phyloP scores from a whole-genome alignment of 225 moss, liverwort and hornwort species.

The Physcomitrium patens region DNA sequence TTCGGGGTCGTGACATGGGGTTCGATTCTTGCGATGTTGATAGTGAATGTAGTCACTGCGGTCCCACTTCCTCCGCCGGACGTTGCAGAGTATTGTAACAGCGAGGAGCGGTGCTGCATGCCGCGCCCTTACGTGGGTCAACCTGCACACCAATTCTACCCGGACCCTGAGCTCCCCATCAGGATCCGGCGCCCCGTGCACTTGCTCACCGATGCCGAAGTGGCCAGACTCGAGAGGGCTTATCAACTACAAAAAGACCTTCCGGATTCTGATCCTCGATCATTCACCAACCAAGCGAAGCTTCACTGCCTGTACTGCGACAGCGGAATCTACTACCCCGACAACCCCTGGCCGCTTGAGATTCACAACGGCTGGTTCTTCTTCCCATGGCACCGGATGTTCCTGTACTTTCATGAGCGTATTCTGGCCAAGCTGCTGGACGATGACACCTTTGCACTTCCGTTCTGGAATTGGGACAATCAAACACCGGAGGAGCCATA shows the following conservation, averaged over 20 bases:
- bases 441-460: conserved; percentile 53
- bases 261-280: conserved; percentile 56
- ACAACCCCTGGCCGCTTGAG: conserved; percentile 49
- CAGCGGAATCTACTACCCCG: conserved; percentile 43
- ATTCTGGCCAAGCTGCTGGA: conserved; percentile 45
- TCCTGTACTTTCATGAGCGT: conserved; percentile 55
- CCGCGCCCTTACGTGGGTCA: conserved; percentile 41
- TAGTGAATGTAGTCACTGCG: not conserved
- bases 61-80: conserved; percentile 36
- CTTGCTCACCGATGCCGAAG: conserved; percentile 25
- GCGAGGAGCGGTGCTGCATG: conserved; percentile 50
- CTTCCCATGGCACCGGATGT: conserved; percentile 67
- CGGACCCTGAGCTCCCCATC: conserved; percentile 14
- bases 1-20: too few relatives aligned
- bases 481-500: conserved; percentile 38
- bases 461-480: conserved; percentile 78
- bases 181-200: conserved; percentile 43
- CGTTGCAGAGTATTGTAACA: conserved; percentile 38
- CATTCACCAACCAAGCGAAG: conserved; percentile 27
- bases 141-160: conserved; percentile 33
- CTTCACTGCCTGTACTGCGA: conserved; percentile 67
- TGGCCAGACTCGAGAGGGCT: conserved; percentile 45
- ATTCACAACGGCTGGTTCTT: conserved; percentile 64
- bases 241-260: conserved; percentile 40
- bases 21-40: not conserved